Evolutionary conservation across 2,329 filamentous ascomycete genomes (phyloP), one percentile per base, ranked within the genome.

Genomic region (Trichothecium roseum): DNA sequence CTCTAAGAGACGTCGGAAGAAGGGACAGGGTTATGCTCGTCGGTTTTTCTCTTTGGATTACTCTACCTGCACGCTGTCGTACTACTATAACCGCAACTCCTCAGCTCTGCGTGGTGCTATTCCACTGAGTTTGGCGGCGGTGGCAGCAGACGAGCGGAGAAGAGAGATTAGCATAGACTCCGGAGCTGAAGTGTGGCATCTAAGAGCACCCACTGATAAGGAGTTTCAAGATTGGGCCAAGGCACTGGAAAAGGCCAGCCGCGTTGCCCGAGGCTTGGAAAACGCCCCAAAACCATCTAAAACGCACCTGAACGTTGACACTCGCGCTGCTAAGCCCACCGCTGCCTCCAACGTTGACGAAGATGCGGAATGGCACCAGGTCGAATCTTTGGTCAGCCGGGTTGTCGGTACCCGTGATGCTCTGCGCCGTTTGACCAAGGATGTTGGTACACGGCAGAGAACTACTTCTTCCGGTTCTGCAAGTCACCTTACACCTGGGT

Each of bases 41-140:
- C 77, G 91, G 27, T 98, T 91, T 68, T 98, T 98, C 61, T 95
- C 89, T 1, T 69, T 98, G 37, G 91, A 98, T 56, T 96, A 88
- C 54, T 87, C 83, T 4, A 88, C 89, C 1, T 94, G 84, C 42
- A 96, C 91, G 0, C 66, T 98, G 22, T 96, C 91, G 1, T 98
- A 98, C 63, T 98, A 95, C 55, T 84, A 93, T 53, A 91, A 89
- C 55, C 81, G 86, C 31, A 89, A 93, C 52, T 94, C 89, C 5
- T 93, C 89, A 5, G 87, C 89, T 1, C 67, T 98, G 30, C 78
- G 91, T 40, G 91, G 91, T 14, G 87, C 91, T 7, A 91, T 98
- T 35, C 91, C 91, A 1, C 69, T 98, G 8, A 91, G 86, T 18
- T 64, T 98, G 35, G 91, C 91, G 13, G 91, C 86, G 4, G 83